A percentile compares a stretch with the other conserved stretches of the same genome.
These are phyloP conservation scores for Solanum piurae DNA, from an alignment of 257 asterid species.

Conservation along the genomic window DNA sequence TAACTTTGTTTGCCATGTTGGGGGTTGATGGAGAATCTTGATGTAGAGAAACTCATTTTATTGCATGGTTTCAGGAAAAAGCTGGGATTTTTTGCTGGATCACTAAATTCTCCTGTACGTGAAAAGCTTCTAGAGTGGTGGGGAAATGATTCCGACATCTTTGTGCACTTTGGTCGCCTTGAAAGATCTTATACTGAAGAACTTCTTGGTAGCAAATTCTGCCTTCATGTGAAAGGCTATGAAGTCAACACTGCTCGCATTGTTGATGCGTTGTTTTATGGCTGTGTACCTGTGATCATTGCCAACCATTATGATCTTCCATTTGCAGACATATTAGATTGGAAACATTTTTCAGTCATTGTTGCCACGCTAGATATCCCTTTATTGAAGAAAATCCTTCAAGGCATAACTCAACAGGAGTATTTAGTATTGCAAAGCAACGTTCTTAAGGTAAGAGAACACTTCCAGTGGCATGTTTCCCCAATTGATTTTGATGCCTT, in stretches of 20 bases:
- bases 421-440: constrained; percentile 33
- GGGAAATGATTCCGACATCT: constrained; percentile 58
- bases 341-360: constrained; percentile 63
- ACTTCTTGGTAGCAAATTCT: constrained; percentile 63
- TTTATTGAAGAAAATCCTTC: constrained; percentile 52
- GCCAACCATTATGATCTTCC: constrained; percentile 95
- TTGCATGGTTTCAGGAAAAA: constrained; percentile 35
- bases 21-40: not conserved
- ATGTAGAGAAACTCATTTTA: not conserved
- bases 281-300: constrained; percentile 80
- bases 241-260: constrained; percentile 94
- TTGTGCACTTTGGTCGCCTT: constrained; percentile 44
- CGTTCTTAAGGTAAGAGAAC: constrained; percentile 51
- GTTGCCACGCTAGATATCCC: constrained; percentile 77
- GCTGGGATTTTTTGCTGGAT: constrained; percentile 74
- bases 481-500: constrained; percentile 77
- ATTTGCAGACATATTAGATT: constrained; percentile 55
- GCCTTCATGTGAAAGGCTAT: constrained; percentile 87
- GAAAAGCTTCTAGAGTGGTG: constrained; percentile 70
- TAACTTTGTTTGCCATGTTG: not conserved
- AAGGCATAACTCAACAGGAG: constrained; percentile 25
- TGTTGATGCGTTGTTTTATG: constrained; percentile 68
- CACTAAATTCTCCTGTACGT: constrained; percentile 76
- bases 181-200: constrained; percentile 48
- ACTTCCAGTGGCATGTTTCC: constrained; percentile 71